Conservation (phyloP, 306 rosid genomes). For the Acacia melanoxylon region DNA sequence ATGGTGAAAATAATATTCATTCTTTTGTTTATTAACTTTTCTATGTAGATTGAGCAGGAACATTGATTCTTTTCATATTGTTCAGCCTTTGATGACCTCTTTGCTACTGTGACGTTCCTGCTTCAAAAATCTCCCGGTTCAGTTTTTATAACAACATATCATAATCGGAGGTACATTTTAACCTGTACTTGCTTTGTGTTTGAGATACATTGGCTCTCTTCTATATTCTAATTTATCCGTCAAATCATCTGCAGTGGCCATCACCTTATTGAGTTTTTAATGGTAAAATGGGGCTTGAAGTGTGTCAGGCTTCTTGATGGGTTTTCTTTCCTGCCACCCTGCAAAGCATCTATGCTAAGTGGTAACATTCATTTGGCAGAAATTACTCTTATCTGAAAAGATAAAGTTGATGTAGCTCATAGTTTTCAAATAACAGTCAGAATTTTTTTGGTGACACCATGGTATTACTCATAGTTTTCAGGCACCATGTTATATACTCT, state of each 20-base stretch:
- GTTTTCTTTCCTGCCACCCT: slow-evolving; percentile 73
- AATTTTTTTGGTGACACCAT: neutral
- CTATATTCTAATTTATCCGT: neutral
- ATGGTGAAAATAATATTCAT: slow-evolving; percentile 47
- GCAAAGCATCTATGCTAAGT: slow-evolving; percentile 68
- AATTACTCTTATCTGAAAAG: slow-evolving; percentile 56
- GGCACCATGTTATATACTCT: neutral
- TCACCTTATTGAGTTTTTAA: slow-evolving; percentile 59
- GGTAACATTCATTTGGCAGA: slow-evolving; percentile 91
- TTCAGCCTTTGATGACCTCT: slow-evolving; percentile 69
- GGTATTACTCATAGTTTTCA: neutral
- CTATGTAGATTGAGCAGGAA: slow-evolving; percentile 35
- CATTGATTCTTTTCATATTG: slow-evolving; percentile 29
- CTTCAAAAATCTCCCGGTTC: slow-evolving; percentile 65
- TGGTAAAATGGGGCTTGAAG: slow-evolving; percentile 71
- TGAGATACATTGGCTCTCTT: slow-evolving; percentile 22
- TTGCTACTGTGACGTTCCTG: slow-evolving; percentile 64
- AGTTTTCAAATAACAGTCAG: slow-evolving; percentile 11
- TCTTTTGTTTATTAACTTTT: slow-evolving; percentile 15
- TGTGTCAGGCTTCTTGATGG: slow-evolving; percentile 83
- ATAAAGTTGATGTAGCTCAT: slow-evolving; percentile 37
- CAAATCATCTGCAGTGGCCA: slow-evolving; percentile 57
- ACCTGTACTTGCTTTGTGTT: slow-evolving; percentile 1
- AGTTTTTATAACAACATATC: slow-evolving; percentile 57
- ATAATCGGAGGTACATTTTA: slow-evolving; percentile 65